Base-by-base conservation (phyloP, 1,139 yeast genomes). In the Hansenula lynferdii region DNA sequence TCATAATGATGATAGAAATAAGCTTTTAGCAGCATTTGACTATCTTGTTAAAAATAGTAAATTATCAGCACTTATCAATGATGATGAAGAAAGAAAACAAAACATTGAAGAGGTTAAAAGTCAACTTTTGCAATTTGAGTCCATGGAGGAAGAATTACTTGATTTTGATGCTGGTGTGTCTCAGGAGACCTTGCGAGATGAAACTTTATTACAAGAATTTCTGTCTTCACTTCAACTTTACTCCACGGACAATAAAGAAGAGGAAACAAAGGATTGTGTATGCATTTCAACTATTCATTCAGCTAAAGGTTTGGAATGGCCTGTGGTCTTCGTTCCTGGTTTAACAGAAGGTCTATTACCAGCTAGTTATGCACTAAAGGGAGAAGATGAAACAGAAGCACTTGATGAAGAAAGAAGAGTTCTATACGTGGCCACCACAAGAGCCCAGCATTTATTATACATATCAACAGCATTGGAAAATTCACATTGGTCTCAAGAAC, bases 251-350 rank as follows among this genome's bases (percentile, higher is more conserved):
- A 43, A 42, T 4, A 40, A 35, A 3, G 40, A 42, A 19, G 49
- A 49, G 45, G 41, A 2, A 35, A 40, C 11, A 42, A 42, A 9
- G 53, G 47, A n/a, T 7, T 51, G 47, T 14, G 69, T 75, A 2
- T 61, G 71, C 0, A 58, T 77, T 1, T 80, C 90, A 0, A 92
- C 97, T 0, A 83, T 92, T 12, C 98, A 92, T 58, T 87, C 90
- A 0, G 79, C 97, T 2, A 92, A 92, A 56, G 97, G 97, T 1
- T 66, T 89, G 6, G 97, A 92, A 58, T 92, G 97, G 97, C 92
- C 95, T 0, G 75, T 85, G 6, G 97, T 92, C 0, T 85, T 87
- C 54, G 73, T 87, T 11, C 90, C 95, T 1, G 81, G 84, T 0
- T 62, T 84, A 21, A 67, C 75, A 14, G 85, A 82, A 36, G 78